Evolutionary conservation across 257 asterid species (phyloP), one percentile per base, ranked within the genome.

Genomic region (Nicotiana undulata): DNA sequence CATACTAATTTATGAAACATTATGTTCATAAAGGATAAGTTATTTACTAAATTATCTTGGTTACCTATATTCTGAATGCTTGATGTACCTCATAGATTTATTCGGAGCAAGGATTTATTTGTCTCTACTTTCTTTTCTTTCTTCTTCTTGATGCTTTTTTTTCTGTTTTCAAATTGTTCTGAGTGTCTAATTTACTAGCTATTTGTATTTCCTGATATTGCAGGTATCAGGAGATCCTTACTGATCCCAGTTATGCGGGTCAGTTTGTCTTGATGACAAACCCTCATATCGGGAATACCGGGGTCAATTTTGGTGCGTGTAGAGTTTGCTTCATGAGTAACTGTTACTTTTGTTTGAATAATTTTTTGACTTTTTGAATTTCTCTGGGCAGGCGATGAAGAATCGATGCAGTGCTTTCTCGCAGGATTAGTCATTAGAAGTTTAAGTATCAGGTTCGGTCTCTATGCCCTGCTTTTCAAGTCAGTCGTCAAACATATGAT

Each of bases 181-280:
- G 22, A 16, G 24, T 7, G 24, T 49, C 40, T 74, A 74, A 13
- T 67, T 74, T 46, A 74, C 6, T 1, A 49, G 78, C 44, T 24
- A 24, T 77, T 46, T 67, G 5, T 67, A 55, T 51, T 75, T 78
- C 82, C 31, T 81, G 75, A 64, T 75, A 67, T 79, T 76, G 70
- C 89, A 93, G 97, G 90, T 95, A 95, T 83, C 98, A 93, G 85
- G 99, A 95, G 91, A 95, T 95, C 82, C 92, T 93, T 82, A 95
- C 98, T 0, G 97, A 95, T 85, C 98, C 98, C 79, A 95, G 99
- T 84, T 95, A 95, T 84, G 99, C 99, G 68, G 99, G 99, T 63
- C 98, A 95, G 76, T 92, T 93, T 85, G 97, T 95, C 22, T 85
- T 95, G 89, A 93, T 95, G 99, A 95, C 99, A 67, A 91, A 90